Evolutionary conservation across 805 yeast species (phyloP).

Genomic region (Candida vaughaniae): DNA sequence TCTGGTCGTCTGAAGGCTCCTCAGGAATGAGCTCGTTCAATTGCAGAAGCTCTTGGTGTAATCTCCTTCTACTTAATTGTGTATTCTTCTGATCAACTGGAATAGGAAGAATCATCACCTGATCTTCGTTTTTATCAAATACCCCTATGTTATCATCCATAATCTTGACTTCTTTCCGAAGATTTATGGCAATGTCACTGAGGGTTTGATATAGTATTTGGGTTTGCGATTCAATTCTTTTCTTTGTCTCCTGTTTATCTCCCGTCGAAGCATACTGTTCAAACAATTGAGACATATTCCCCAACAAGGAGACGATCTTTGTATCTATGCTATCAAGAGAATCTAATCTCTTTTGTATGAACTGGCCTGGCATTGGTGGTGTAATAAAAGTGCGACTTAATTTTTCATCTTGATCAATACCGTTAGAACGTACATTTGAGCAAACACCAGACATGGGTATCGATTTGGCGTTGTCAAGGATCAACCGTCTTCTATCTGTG

Average conservation of each 20-base stretch:
- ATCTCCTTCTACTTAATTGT: conserved; percentile 58
- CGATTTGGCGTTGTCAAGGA: conserved; percentile 37
- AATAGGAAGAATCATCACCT: conserved; percentile 61
- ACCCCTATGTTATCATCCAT: conserved; percentile 61
- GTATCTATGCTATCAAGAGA: conserved; percentile 52
- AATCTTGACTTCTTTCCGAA: conserved; percentile 65
- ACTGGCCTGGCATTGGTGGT: conserved; percentile 9
- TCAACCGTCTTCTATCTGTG: conserved; percentile 27
- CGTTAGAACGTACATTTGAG: no score
- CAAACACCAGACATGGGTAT: no score
- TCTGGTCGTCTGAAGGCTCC: conserved; percentile 11
- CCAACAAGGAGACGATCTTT: conserved; percentile 51
- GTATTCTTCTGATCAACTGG: conserved; percentile 70
- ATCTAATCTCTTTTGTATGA: conserved; percentile 52
- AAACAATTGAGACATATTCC: conserved; percentile 47
- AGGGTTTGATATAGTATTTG: conserved; percentile 51
- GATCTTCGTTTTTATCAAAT: conserved; percentile 42
- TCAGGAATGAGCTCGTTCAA: conserved; percentile 15
- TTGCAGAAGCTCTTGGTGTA: conserved; percentile 44
- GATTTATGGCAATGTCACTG: conserved; percentile 55
- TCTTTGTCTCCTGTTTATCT: conserved; percentile 24
- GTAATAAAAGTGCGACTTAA: conserved; percentile 1
- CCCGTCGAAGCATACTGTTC: conserved; percentile 36
- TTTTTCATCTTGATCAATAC: no score
- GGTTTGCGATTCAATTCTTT: conserved; percentile 44